Evolutionary conservation across 2,329 filamentous ascomycete genomes (phyloP), one percentile per base, ranked within the genome.

Genomic region (Corniculantispora saksenae): DNA sequence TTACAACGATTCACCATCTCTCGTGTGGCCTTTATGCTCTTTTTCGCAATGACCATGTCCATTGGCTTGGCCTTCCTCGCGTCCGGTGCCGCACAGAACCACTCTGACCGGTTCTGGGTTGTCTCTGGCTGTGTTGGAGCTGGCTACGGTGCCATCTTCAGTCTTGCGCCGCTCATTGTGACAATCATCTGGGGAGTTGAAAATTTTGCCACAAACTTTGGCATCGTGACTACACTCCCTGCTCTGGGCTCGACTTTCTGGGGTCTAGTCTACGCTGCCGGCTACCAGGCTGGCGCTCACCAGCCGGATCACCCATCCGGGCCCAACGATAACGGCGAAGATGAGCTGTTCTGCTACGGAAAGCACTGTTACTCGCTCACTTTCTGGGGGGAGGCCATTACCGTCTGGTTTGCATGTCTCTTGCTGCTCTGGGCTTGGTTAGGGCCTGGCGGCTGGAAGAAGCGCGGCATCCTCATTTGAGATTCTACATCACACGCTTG

Each of bases 191-290:
- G 95, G 95, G 95, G 95, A 29, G 93, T 97, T 0, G 94, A 98
- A 81, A 99, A 98, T 76, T 98, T 99, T 75, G 95, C 93, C 65
- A 99, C 95, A 0, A 98, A 99, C 72, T 99, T 94, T 89, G 95
- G 95, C 12, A 94, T 98, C 67, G 89, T 98, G 9, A 93, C 94
- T 50, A 95, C 96, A 83, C 89, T 94, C 64, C 95, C 95, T 3
- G 95, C 95, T 0, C 79, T 91, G 0, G 95, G 94, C 0, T 93
- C 94, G 0, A 93, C 93, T 0, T 84, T 97, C 38, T 99, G 94
- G 93, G 93, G 94, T 0, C 77, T 95, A 0, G 81, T 97, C n/a
- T 99, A 98, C 76, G 92, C 91, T 7, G 86, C 83, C 0, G 88
- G 92, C 2, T 96, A 96, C 72, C 89, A 95, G 76, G 83, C 83